These are phyloP conservation scores for Globisporangium cederbergense DNA, from an alignment of 352 stramenopile species.

Conservation along the genomic window DNA sequence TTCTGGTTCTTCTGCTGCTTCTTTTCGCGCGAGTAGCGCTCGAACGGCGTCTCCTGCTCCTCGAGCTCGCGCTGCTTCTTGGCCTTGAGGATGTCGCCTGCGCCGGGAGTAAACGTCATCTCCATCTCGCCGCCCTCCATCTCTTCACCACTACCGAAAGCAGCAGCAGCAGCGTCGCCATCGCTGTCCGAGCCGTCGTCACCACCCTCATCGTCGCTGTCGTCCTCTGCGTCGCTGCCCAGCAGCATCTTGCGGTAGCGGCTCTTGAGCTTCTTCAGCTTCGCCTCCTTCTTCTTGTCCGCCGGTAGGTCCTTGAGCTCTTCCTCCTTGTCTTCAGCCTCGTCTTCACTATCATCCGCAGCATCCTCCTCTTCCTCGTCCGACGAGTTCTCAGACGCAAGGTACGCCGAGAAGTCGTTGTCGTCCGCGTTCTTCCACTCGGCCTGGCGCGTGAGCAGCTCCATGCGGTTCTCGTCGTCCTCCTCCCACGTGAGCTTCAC, in stretches of 20 bases:
- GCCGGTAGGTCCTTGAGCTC: slow-evolving; percentile 14
- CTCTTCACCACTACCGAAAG: slow-evolving; percentile 8
- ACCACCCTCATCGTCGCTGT: slow-evolving; percentile 32
- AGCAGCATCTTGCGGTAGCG: slow-evolving; percentile 78
- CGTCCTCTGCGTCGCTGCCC: slow-evolving; percentile 67
- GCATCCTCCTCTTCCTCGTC: slow-evolving; percentile 51
- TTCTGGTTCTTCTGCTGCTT: slow-evolving; percentile 86
- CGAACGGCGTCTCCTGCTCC: slow-evolving; percentile 79
- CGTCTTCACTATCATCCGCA: slow-evolving; percentile 37
- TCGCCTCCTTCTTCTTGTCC: slow-evolving; percentile 57
- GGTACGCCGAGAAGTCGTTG: slow-evolving; percentile 93
- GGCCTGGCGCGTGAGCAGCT: slow-evolving; percentile 68
- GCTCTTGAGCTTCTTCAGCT: slow-evolving; percentile 78
- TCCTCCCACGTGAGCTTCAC: slow-evolving; percentile 96
- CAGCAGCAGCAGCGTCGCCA: slow-evolving; percentile 8
- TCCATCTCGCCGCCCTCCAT: slow-evolving; percentile 65
- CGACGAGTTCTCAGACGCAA: slow-evolving; percentile 84
- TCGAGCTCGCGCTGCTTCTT: slow-evolving; percentile 78
- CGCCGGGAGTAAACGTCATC: slow-evolving; percentile 77
- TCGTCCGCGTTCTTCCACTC: slow-evolving; percentile 88
- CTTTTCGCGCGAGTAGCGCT: slow-evolving; percentile 82
- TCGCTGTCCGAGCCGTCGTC: slow-evolving; percentile 19
- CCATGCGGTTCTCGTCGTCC: slow-evolving; percentile 88
- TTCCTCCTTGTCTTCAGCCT: slow-evolving; percentile 29
- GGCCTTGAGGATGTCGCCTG: slow-evolving; percentile 58